Base-by-base conservation (phyloP, 1,284 basidiomycete genomes). In the Rhodotorula sp. region DNA sequence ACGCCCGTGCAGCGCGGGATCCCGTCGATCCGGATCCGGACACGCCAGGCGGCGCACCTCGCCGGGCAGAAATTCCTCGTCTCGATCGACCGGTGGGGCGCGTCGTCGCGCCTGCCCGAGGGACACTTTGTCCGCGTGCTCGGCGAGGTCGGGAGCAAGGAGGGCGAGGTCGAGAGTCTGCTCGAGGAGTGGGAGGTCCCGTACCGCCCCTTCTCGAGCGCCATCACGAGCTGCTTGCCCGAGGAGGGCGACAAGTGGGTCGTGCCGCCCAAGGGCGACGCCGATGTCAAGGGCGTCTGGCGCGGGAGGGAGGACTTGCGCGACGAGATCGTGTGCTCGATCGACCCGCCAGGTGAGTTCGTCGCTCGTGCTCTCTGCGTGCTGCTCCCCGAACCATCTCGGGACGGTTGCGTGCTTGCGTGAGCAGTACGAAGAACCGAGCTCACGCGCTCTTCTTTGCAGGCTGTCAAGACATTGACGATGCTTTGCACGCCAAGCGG, bases 391-490 rank as follows among this genome's bases (percentile, higher is more conserved):
- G 34, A 34, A 34, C 34, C 2, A 34, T 34, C 34, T 34, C 34
- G 34, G 34, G 34, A 34, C 34, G 34, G 34, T 34, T 34, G 34
- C 34, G 34, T 34, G 34, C 34, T 34, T 34, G 34, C 34, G 14
- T 7, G 9, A 53, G 10, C 23, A 49, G 70, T 49, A 13, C 41
- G 50, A 16, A 55, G 23, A 45, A 34, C 34, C 34, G 34, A 34
- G 34, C 34, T 34, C 34, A 34, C 10, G 21, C 54, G 52, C 27
- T 16, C 49, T 1, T 1, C 2, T 62, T 56, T 21, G 44, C 80
- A 91, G 94, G 89, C 52, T 99, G 97, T 82, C 93, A 97, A 80
- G 97, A 99, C 83, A 99, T 99, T 56, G 97, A 99, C 80, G 97
- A 99, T 81, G 97, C 97, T 0, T 84, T 99, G n/a, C 97, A 99